phyloP scores from a whole-genome alignment of 768 basidiomycete species.

The Trametopsis cervina region DNA sequence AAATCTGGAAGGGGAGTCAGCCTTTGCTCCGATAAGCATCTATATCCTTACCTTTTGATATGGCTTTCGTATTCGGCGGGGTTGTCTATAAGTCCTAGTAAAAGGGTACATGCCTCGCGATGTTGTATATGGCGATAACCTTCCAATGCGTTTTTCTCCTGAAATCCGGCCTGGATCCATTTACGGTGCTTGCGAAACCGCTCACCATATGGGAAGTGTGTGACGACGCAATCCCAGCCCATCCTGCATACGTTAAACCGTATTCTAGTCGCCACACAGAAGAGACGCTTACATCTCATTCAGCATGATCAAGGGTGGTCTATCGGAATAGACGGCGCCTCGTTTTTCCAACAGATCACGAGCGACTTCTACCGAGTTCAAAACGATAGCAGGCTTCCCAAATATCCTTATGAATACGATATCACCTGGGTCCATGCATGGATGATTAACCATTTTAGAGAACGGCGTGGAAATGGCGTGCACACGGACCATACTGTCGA shows the following conservation, averaged over 20 bases:
- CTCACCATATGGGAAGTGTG: constrained; percentile 16
- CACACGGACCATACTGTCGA: constrained; percentile 16
- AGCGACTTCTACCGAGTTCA: constrained; percentile 19
- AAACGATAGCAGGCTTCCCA: constrained; percentile 11
- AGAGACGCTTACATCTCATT: constrained; percentile 19
- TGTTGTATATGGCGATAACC: constrained; percentile 15
- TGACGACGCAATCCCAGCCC: constrained; percentile 16
- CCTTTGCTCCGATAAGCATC: not conserved
- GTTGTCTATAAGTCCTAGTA: constrained; percentile 8
- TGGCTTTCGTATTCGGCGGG: constrained; percentile 13
- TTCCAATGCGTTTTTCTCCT: constrained; percentile 6
- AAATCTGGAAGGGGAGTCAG: constrained; percentile 3
- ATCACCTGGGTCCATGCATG: constrained; percentile 7
- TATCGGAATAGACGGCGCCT: constrained; percentile 22
- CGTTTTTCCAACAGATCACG: constrained; percentile 24
- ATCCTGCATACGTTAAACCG: constrained; percentile 8
- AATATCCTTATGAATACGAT: constrained; percentile 11
- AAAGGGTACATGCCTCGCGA: constrained; percentile 11
- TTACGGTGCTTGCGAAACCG: constrained; percentile 19
- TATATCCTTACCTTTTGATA: constrained; percentile 11
- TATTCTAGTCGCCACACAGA: not conserved
- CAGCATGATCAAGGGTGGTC: constrained; percentile 17
- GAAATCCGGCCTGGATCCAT: constrained; percentile 17
- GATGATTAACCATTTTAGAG: too few relatives aligned
- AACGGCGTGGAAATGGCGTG: too few relatives aligned